Base-by-base conservation (phyloP, 805 yeast species). In the Yarrowia porcina region DNA sequence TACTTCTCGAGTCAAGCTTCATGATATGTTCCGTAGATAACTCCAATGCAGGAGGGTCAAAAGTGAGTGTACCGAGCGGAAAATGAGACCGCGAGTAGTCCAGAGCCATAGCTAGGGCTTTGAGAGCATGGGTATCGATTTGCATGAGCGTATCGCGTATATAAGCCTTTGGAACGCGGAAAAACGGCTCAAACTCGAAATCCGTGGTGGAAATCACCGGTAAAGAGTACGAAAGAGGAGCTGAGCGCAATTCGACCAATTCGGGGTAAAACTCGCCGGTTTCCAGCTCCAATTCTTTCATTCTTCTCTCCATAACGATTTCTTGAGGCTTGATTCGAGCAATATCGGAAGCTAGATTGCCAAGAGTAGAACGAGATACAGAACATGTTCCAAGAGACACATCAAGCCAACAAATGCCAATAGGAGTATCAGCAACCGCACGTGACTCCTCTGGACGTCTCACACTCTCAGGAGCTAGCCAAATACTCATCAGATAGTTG, bases 341-440 rank as follows among this genome's bases (percentile, higher is more conserved):
- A 0, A 94, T 75, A 42, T 90, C 90, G 6, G 94, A 81, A 56
- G 85, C 79, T 3, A 92, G 73, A 25, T 85, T 86, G 5, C 78
- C 81, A 20, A 86, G 69, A 0, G 81, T 79, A 0, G 89, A 83
- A 52, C 83, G 82, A 69, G 90, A 89, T 2, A 87, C 88, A 68
- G 79, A 84, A 47, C 90, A 82, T 21, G 84, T 85, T 0, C 98
- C 97, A 0, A 93, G 83, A 0, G 94, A 87, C 0, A 93, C 77
- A 74, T 94, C 99, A 44, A 87, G 82, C 98, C 98, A 94, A 28
- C 91, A 81, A 0, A 94, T 69, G 0, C 97, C 97, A 3, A 91
- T 79, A 23, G 78, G 77, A 0, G 75, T 70, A 15, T 73, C 73
- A 67, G 82, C 71, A 35, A 75, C 66, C 63, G 73, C 68, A 23